Evolutionary conservation across 2,329 filamentous ascomycete genomes (phyloP), one percentile per base, ranked within the genome.

Genomic region (Sclerotinia subarctica): DNA sequence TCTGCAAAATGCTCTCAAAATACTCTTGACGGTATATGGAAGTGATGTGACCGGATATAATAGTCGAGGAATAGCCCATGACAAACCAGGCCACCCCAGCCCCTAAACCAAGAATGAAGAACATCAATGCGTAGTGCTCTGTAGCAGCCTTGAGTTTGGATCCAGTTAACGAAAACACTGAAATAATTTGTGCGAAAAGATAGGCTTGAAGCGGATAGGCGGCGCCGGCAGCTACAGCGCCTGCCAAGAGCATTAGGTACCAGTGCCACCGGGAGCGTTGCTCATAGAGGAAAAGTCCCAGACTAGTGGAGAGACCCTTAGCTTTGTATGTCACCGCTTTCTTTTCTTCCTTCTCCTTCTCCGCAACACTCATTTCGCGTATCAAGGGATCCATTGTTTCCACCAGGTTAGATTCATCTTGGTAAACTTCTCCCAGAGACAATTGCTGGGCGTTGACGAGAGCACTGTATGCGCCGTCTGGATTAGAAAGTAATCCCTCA

Each of bases 381-480:
- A 68, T 54, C 32, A 76, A 47, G 51, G 72, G 69, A 1, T 75
- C 73, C 42, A 67, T 69, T 5, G 66, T 38, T 58, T 76, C 74
- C 21, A 71, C 64, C 32, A 74, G 62, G 38, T 77, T 69, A 2
- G 69, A 71, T 38, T 74, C 72, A 10, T 73, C 72, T 63, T 70
- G 70, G 68, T 73, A 70, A 46, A 68, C 35, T 49, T 77, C 69
- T 64, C 76, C 76, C 71, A 78, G 66, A 32, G 76, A 73, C 8
- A 76, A 70, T 42, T 74, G 69, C 63, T 90, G 88, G 4, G 87
- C 87, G 68, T 85, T 80, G 1, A 93, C 90, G 6, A 94, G 83
- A 2, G 84, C 84, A 49, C 84, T 84, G 74, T 94, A 94, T 24
- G 90, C 82, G 0, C 90, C 87, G 3, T 81, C 81, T 5, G 87